Conservation (phyloP, 306 rosid species). For the Luffa acutangula region DNA sequence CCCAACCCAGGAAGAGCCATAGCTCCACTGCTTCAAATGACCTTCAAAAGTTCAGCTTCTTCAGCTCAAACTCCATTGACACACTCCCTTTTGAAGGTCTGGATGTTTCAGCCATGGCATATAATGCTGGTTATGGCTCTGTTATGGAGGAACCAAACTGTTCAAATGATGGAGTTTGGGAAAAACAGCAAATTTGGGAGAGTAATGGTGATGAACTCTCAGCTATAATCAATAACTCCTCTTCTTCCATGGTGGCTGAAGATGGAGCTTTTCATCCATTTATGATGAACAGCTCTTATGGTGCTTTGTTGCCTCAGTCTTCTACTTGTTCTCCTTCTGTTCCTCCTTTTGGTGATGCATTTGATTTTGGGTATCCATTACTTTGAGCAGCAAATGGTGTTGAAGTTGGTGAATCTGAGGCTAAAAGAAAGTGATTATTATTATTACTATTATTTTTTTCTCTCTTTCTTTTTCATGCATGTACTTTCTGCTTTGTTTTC, state of each 20-base stretch:
- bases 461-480: not conserved
- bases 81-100: not conserved
- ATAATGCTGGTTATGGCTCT: conserved; percentile 9
- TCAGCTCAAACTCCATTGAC: conserved; percentile 13
- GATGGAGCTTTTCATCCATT: conserved; percentile 38
- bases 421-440: not conserved
- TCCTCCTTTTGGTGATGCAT: conserved; percentile 49
- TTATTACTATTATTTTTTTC: not conserved
- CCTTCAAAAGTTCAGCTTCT: conserved; percentile 20
- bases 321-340: conserved; percentile 34
- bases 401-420: not conserved
- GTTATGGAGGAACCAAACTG: not conserved
- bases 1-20: conserved; percentile 14
- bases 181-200: conserved; percentile 30
- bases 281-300: conserved; percentile 23
- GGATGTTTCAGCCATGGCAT: conserved; percentile 5
- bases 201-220: conserved; percentile 53
- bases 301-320: conserved; percentile 29
- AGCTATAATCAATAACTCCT: conserved; percentile 27
- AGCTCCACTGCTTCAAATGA: conserved; percentile 7
- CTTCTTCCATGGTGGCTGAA: conserved; percentile 27
- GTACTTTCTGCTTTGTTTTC: conserved; percentile 1
- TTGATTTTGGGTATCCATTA: conserved; percentile 36
- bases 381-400: conserved; percentile 1
- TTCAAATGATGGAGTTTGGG: conserved; percentile 39